These are phyloP conservation scores for Ophiostoma sp. DNA, from an alignment of 2,329 filamentous ascomycete species.

Conservation along the genomic window DNA sequence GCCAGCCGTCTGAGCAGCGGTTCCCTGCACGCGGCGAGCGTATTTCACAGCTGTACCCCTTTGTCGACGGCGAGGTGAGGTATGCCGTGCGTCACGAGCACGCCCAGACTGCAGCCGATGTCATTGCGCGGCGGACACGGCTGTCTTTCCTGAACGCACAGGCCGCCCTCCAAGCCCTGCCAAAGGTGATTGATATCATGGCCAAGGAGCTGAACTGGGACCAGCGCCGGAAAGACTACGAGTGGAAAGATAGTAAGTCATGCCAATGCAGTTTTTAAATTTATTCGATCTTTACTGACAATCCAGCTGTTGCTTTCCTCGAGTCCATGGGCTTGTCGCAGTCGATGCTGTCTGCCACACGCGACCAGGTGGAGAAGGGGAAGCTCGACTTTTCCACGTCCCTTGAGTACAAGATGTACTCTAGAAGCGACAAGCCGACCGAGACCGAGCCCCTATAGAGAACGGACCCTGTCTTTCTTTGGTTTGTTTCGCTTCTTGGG, in stretches of 20 bases:
- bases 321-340: conserved; percentile 62
- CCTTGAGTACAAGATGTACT: conserved; percentile 58
- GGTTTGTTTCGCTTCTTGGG: neutral
- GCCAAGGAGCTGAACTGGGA: conserved; percentile 76
- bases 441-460: conserved; percentile 26
- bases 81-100: conserved; percentile 88
- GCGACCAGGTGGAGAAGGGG: conserved; percentile 56
- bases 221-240: conserved; percentile 62
- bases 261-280: too few species aligned
- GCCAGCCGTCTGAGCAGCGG: conserved; percentile 68
- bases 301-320: conserved; percentile 46
- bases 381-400: conserved; percentile 54
- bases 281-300: neutral
- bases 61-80: conserved; percentile 84
- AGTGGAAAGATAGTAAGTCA: conserved; percentile 63
- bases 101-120: conserved; percentile 83
- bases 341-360: conserved; percentile 51
- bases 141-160: conserved; percentile 89
- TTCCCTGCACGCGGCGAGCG: conserved; percentile 80
- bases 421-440: conserved; percentile 52
- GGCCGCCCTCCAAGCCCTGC: conserved; percentile 79
- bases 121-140: conserved; percentile 76
- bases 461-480: neutral
- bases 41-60: conserved; percentile 76
- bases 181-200: conserved; percentile 86